phyloP scores from a whole-genome alignment of 2,329 filamentous ascomycete species.

The Sodiomyces alkalinus region DNA sequence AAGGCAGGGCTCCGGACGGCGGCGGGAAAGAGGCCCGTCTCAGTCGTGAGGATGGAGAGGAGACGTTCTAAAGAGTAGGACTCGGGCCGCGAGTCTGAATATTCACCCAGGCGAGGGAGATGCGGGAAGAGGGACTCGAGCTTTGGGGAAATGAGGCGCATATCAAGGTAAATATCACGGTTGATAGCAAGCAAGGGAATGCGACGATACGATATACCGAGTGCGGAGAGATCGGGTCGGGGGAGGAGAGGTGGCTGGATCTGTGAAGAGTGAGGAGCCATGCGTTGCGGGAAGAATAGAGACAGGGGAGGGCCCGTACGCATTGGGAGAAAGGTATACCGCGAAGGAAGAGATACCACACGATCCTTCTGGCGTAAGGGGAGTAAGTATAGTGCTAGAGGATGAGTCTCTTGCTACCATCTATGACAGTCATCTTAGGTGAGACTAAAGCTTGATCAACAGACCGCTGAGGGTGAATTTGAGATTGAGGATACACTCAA shows the following conservation, averaged over 20 bases:
- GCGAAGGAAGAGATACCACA: conserved; percentile 54
- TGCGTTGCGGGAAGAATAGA: too few relatives aligned
- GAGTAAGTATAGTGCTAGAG: conserved; percentile 53
- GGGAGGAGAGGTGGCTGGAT: conserved; percentile 52
- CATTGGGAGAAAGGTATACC: conserved; percentile 53
- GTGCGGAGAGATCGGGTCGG: conserved; percentile 43
- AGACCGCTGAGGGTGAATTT: too few relatives aligned
- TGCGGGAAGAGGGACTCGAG: conserved; percentile 42
- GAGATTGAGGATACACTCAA: too few relatives aligned
- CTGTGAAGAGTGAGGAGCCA: conserved; percentile 23
- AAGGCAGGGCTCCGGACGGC: conserved; percentile 38
- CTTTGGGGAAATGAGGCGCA: conserved; percentile 49
- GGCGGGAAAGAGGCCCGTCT: conserved; percentile 39
- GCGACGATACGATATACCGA: conserved; percentile 52
- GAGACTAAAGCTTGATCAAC: too few relatives aligned
- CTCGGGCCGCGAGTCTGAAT: background rate
- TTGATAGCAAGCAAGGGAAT: conserved; percentile 55
- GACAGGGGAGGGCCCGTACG: too few relatives aligned
- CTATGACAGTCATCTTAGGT: too few relatives aligned
- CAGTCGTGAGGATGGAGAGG: conserved; percentile 38
- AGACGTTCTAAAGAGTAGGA: conserved; percentile 33
- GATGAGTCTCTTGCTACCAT: conserved; percentile 29
- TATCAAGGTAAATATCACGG: conserved; percentile 54
- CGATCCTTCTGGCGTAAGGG: conserved; percentile 46
- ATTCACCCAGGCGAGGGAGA: conserved; percentile 19